Conservation (phyloP, 202 grass and related monocot species). For the Saccharum hybrid region DNA sequence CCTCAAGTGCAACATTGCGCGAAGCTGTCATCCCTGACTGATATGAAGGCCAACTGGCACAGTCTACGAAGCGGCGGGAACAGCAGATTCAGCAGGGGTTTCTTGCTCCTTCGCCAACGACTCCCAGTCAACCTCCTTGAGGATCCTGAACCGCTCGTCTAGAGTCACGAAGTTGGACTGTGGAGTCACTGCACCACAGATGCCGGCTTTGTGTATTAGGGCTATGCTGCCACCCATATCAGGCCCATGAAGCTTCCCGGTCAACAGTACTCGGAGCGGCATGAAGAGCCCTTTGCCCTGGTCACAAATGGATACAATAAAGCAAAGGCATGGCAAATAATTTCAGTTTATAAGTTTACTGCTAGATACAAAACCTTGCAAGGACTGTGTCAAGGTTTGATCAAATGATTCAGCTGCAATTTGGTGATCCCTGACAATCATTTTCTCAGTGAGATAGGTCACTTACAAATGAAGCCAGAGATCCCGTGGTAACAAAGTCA, state of each 20-base stretch:
- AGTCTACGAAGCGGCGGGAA: constrained; percentile 42
- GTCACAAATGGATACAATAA: constrained; percentile 19
- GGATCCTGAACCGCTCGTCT: constrained; percentile 79
- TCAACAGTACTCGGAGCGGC: constrained; percentile 83
- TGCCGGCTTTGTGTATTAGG: constrained; percentile 81
- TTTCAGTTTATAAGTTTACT: background rate
- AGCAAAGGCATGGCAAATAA: background rate
- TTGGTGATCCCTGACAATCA: constrained; percentile 23
- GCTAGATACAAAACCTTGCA: constrained; percentile 6
- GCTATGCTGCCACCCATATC: constrained; percentile 76
- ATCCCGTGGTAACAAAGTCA: background rate
- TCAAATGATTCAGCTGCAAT: constrained; percentile 31
- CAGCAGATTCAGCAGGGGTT: constrained; percentile 46
- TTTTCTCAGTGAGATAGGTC: constrained; percentile 11
- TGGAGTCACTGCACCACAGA: constrained; percentile 54
- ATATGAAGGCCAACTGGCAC: background rate
- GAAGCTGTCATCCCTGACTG: background rate
- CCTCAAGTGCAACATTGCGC: background rate
- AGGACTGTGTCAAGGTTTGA: constrained; percentile 9
- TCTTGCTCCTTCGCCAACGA: constrained; percentile 54
- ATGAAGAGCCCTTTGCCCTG: constrained; percentile 89
- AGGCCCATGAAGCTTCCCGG: constrained; percentile 90
- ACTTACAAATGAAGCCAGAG: constrained; percentile 3
- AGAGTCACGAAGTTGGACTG: constrained; percentile 63
- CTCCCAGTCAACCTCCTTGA: constrained; percentile 82